These are phyloP conservation scores for Flueggea neowawraea DNA, from an alignment of 441 rosid species.

Conservation along the genomic window DNA sequence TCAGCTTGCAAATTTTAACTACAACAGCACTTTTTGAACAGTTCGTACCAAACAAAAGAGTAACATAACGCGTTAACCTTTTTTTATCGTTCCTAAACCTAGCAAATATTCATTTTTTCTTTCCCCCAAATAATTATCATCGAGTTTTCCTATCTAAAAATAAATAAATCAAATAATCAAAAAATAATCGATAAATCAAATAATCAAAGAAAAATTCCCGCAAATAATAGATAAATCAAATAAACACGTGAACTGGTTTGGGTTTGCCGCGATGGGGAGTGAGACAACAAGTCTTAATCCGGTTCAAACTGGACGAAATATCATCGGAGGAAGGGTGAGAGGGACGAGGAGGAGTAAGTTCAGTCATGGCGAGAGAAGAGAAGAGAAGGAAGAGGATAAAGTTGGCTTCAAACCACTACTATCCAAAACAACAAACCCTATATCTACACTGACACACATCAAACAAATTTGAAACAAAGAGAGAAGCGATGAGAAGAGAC, in stretches of 20 bases:
- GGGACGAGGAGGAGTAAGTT: too few species aligned
- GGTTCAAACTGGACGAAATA: conserved; percentile 77
- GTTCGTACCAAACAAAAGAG: not conserved
- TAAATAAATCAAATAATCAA: conserved; percentile 41
- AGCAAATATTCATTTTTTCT: not conserved
- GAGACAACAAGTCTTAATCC: conserved; percentile 65
- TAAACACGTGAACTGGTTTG: conserved; percentile 30
- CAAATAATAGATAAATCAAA: too few species aligned
- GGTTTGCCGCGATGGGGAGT: conserved; percentile 28
- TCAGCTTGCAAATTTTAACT: not conserved
- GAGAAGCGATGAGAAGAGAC: too few species aligned
- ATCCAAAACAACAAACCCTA: too few species aligned
- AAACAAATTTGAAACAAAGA: too few species aligned
- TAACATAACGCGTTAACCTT: not conserved
- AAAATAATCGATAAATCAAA: conserved; percentile 40
- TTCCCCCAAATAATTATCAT: not conserved
- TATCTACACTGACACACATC: too few species aligned
- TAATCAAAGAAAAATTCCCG: conserved; percentile 17
- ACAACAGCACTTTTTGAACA: conserved; percentile 2
- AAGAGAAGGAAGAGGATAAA: too few species aligned
- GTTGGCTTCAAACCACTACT: too few species aligned
- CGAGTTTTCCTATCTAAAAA: not conserved
- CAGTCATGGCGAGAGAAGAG: too few species aligned
- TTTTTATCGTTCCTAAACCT: not conserved
- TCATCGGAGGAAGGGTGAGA: conserved; percentile 8